Evolutionary conservation across 768 basidiomycete species (phyloP), one percentile per base, ranked within the genome.

Genomic region (Imleria badia): DNA sequence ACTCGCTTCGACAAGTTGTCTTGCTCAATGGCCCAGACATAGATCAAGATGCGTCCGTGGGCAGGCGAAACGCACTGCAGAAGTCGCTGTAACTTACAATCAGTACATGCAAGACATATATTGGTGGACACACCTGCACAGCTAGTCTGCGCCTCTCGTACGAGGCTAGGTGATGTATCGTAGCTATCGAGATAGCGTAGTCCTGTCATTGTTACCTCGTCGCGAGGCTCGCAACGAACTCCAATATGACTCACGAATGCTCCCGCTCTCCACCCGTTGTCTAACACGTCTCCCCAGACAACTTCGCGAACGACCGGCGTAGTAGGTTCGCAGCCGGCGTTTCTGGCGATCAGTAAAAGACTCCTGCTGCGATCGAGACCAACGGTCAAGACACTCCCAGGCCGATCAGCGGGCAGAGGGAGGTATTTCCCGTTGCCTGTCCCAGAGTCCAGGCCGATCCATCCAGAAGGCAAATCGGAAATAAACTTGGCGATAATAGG

Each of bases 401-500:
- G 84, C 15, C 81, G 77, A 45, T 90, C 84, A 1, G 71, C 59
- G 7, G 89, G 87, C 2, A 91, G 72, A 3, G 90, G 86, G 2
- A 98, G 81, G 73, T 98, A 98, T 79, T 99, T 98, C 42, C 97
- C 97, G 62, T 99, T 99, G 2, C 97, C 97, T 23, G 93, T 93
- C 6, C 97, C 97, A 23, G 92, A 89, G 70, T 99, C 97, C 23
- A 99, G 78, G 12, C 96, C 96, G 34, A 97, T 75, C 76, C 85
- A 91, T 23, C 92, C 88, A 19, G 84, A 73, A 14, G 88, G 81
- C 14, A 97, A 67, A 39, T 78, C 81, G 8, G 81, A 76, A 23
- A 97, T 76, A 69, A 96, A 97, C 39, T 73, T 66, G 15, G 84
- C 80, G 44, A 95, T 87, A 56, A 96, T 81, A 6, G 95, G 94